These are phyloP conservation scores for Otatea glauca DNA, from an alignment of 176 grass and related monocot genomes.

Conservation along the genomic window DNA sequence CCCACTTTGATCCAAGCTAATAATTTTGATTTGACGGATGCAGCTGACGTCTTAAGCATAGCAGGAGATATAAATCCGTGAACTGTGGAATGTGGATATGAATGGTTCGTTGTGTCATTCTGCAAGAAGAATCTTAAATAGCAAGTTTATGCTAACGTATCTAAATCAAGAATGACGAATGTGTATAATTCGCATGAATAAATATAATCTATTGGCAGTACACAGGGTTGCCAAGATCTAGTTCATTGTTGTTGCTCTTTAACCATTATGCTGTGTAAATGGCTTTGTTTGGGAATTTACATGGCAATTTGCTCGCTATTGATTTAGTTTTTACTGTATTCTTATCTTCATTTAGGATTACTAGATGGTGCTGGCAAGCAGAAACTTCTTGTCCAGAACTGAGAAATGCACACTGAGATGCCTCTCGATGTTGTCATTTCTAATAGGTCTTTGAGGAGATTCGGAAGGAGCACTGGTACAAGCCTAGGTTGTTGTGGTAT, in stretches of 20 bases:
- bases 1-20: neutral
- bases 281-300: neutral
- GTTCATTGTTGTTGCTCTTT: neutral
- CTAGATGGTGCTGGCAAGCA: conserved; percentile 38
- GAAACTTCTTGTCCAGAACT: conserved; percentile 34
- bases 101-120: neutral
- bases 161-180: neutral
- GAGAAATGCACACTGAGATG: conserved; percentile 43
- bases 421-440: conserved; percentile 41
- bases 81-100: neutral
- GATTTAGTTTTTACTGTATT: neutral
- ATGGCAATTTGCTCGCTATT: neutral
- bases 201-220: neutral
- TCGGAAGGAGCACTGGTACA: conserved; percentile 87
- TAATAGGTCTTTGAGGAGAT: conserved; percentile 84
- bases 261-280: neutral
- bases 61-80: neutral
- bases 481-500: conserved; percentile 65
- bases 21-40: neutral
- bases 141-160: neutral
- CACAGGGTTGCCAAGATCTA: no score
- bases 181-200: neutral
- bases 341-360: conserved; percentile 2
- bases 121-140: conserved; percentile 8
- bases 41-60: neutral